These are phyloP conservation scores for Verticillium alfalfae DNA, from an alignment of 2,329 filamentous ascomycete genomes.

Conservation along the genomic window DNA sequence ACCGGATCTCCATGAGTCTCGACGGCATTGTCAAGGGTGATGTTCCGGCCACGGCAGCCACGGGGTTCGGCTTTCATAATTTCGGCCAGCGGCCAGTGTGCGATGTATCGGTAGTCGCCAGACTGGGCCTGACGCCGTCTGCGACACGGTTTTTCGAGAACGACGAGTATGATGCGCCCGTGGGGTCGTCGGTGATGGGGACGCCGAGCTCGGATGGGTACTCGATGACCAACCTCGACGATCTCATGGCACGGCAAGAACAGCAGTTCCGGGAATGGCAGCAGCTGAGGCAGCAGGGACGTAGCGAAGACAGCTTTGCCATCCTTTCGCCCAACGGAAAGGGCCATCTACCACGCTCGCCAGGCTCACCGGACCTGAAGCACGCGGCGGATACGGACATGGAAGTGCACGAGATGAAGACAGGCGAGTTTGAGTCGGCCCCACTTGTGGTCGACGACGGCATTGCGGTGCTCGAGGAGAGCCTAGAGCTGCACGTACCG, in stretches of 20 bases:
- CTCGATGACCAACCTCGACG: neutral
- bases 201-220: neutral
- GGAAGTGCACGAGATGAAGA: constrained; percentile 23
- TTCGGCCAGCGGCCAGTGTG: constrained; percentile 35
- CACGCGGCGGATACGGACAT: constrained; percentile 10
- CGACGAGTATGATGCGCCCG: neutral
- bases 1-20: constrained; percentile 44
- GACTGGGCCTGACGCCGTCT: constrained; percentile 28
- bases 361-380: constrained; percentile 1
- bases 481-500: constrained; percentile 38
- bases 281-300: neutral
- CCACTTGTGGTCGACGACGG: constrained; percentile 44
- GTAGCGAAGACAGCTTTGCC: neutral
- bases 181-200: neutral
- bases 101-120: constrained; percentile 28
- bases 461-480: constrained; percentile 52
- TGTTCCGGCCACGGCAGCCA: constrained; percentile 40
- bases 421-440: constrained; percentile 27
- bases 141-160: neutral
- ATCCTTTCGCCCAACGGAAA: neutral
- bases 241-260: neutral
- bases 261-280: neutral
- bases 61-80: constrained; percentile 47
- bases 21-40: constrained; percentile 43
- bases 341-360: constrained; percentile 7